phyloP scores from a whole-genome alignment of 2,329 filamentous ascomycete genomes.

The Chaetomiaceae sp. region DNA sequence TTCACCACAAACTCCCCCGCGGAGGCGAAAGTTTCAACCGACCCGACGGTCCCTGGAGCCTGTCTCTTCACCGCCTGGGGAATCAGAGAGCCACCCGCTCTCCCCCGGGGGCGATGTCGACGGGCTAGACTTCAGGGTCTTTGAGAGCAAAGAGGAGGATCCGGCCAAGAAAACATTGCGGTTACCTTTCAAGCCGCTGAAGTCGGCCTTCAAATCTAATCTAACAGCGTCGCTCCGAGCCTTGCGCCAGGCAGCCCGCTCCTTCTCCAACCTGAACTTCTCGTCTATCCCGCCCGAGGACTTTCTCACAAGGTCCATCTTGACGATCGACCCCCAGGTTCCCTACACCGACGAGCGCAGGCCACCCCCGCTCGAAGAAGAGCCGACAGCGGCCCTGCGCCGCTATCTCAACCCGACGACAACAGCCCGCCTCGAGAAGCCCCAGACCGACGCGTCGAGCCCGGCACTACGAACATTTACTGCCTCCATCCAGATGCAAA shows the following conservation, averaged over 20 bases:
- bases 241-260: conserved; percentile 58
- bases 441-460: conserved; percentile 26
- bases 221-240: conserved; percentile 62
- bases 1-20: conserved; percentile 41
- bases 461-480: conserved; percentile 42
- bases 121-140: conserved; percentile 45
- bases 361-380: conserved; percentile 57
- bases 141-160: conserved; percentile 28
- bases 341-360: conserved; percentile 64
- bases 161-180: conserved; percentile 32
- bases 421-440: conserved; percentile 41
- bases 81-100: conserved; percentile 48
- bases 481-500: conserved; percentile 68
- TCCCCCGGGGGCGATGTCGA: conserved; percentile 38
- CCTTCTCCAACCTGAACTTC: conserved; percentile 58
- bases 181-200: conserved; percentile 42
- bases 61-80: conserved; percentile 51
- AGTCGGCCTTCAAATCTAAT: conserved; percentile 63
- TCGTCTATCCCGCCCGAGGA: conserved; percentile 62
- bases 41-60: conserved; percentile 50
- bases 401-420: conserved; percentile 64
- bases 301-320: conserved; percentile 61
- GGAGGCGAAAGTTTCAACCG: conserved; percentile 39
- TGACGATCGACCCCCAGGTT: conserved; percentile 61
- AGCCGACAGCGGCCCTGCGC: conserved; percentile 60